Conservation (phyloP, 2,329 filamentous ascomycete species). For the Ophiostoma triangulosporum region DNA sequence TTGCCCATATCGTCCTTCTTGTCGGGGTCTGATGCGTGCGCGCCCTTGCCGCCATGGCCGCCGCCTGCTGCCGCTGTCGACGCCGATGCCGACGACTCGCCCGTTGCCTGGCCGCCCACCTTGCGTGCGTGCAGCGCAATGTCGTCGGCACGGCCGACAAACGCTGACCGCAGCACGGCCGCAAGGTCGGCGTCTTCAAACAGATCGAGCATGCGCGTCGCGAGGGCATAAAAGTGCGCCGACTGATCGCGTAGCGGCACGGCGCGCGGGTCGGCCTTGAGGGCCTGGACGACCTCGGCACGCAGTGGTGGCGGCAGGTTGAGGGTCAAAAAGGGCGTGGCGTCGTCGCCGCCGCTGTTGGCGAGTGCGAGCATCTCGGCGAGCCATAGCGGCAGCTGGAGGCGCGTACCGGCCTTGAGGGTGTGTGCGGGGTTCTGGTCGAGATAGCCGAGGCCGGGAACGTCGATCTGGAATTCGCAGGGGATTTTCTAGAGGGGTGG, state of each 20-base stretch:
- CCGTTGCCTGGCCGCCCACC: constrained; percentile 50
- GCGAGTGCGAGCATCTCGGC: constrained; percentile 81
- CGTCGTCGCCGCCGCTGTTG: constrained; percentile 23
- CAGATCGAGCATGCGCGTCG: constrained; percentile 72
- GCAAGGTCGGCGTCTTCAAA: constrained; percentile 74
- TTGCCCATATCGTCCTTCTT: constrained; percentile 49
- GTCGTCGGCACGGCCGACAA: constrained; percentile 66
- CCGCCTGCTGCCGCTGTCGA: constrained; percentile 18
- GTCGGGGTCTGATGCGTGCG: constrained; percentile 24
- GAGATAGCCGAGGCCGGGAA: constrained; percentile 76
- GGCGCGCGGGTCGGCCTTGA: constrained; percentile 78
- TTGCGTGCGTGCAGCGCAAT: constrained; percentile 85
- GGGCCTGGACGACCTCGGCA: constrained; percentile 68
- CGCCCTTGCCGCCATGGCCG: constrained; percentile 31
- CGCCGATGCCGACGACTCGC: neutral
- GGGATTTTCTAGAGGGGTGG: constrained; percentile 59
- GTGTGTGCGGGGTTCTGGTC: constrained; percentile 61
- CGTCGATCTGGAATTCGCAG: constrained; percentile 84
- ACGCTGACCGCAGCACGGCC: constrained; percentile 62
- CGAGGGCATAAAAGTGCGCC: constrained; percentile 77
- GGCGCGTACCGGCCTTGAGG: constrained; percentile 66
- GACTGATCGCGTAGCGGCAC: constrained; percentile 75
- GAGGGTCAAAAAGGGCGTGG: constrained; percentile 53
- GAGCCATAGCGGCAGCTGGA: constrained; percentile 85
- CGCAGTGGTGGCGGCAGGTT: constrained; percentile 70